Evolutionary conservation across 1,284 basidiomycete genomes (phyloP).

Genomic region (Cerrena zonata): DNA sequence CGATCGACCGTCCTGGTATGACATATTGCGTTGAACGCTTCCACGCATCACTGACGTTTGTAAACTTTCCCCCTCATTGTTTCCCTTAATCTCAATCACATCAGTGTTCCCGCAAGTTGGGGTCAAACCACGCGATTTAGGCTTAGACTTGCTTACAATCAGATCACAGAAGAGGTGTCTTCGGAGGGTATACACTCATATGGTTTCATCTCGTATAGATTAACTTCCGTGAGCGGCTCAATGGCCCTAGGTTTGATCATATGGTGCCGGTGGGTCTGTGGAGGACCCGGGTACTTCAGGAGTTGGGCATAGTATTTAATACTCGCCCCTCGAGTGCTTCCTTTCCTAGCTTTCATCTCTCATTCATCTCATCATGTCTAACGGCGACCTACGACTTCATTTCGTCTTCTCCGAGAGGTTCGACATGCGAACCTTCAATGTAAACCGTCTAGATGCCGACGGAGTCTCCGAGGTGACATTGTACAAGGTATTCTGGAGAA

Average conservation of each 20-base stretch:
- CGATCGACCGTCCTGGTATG: neutral
- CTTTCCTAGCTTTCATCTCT: neutral
- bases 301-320: too few relatives aligned
- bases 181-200: neutral
- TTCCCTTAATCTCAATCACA: conserved; percentile 4
- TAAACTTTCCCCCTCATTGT: neutral
- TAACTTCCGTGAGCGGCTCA: neutral
- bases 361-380: conserved; percentile 19
- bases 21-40: neutral
- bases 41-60: neutral
- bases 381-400: conserved; percentile 36
- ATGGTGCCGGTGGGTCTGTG: neutral
- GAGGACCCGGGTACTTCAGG: too few relatives aligned
- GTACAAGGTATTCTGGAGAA: conserved; percentile 38
- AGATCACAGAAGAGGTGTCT: conserved; percentile 16
- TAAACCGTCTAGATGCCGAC: conserved; percentile 32
- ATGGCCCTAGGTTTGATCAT: neutral
- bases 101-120: neutral
- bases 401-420: conserved; percentile 33
- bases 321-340: too few relatives aligned
- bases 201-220: neutral
- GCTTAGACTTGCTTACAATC: conserved; percentile 24
- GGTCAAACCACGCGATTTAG: conserved; percentile 23
- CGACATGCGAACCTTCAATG: conserved; percentile 42
- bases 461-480: conserved; percentile 33